Conservation (phyloP, 2,329 filamentous ascomycete genomes). For the Claviceps monticola region DNA sequence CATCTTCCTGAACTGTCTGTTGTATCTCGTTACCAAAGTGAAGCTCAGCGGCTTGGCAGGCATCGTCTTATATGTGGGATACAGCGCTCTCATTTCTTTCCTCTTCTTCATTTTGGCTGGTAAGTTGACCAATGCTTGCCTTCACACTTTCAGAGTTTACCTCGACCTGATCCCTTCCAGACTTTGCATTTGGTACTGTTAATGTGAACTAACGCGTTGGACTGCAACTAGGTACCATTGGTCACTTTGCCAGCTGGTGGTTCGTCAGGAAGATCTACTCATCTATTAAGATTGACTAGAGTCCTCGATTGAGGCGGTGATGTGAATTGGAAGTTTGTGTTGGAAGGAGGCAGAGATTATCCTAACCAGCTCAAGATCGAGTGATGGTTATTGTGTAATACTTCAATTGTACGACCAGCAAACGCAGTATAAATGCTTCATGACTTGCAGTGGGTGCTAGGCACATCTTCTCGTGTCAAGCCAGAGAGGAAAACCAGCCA, state of each 20-base stretch:
- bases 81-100: slow-evolving; percentile 78
- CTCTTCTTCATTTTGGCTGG: slow-evolving; percentile 89
- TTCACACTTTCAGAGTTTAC: slow-evolving; percentile 8
- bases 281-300: slow-evolving; percentile 94
- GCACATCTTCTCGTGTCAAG: background rate
- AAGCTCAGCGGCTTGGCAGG: slow-evolving; percentile 75
- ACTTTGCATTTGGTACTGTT: slow-evolving; percentile 53
- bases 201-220: slow-evolving; percentile 19
- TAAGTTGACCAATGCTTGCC: slow-evolving; percentile 30
- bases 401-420: slow-evolving; percentile 18
- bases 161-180: too few species aligned
- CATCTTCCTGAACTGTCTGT: slow-evolving; percentile 79
- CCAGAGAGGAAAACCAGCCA: background rate
- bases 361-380: background rate
- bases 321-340: too few species aligned
- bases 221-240: slow-evolving; percentile 61
- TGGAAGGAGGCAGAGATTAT: background rate
- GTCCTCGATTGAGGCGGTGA: background rate
- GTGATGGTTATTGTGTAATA: slow-evolving; percentile 10
- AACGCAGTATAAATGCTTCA: slow-evolving; percentile 8
- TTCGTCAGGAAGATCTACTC: slow-evolving; percentile 90
- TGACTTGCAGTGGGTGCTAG: background rate
- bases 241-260: slow-evolving; percentile 87
- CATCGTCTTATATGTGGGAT: slow-evolving; percentile 84
- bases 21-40: slow-evolving; percentile 83